Percentiles rank a stretch among this genome's conserved stretches.
Evolutionary conservation across 169 alveolate genomes (phyloP).

Genomic region (Eimeria mitis): DNA sequence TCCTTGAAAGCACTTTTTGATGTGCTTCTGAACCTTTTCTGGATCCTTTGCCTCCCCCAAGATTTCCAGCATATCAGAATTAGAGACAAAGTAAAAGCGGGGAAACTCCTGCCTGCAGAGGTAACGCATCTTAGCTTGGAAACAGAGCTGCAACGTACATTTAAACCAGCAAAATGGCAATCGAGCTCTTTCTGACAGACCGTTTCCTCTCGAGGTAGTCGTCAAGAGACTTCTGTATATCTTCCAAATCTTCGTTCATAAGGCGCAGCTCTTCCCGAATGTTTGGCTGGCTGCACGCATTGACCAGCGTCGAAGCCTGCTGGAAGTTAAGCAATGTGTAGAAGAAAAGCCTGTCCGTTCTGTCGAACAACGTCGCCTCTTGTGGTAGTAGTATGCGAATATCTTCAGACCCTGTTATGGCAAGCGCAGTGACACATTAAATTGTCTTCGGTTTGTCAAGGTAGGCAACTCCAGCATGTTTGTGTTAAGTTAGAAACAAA

Average conservation of each 20-base stretch:
- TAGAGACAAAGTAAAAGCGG: slow-evolving; percentile 97
- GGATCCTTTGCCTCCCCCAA: slow-evolving; percentile 96
- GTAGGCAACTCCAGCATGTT: slow-evolving; percentile 96
- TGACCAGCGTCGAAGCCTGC: slow-evolving; percentile 71
- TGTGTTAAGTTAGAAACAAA: slow-evolving; percentile 90
- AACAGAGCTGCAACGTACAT: not conserved
- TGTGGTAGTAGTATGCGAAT: slow-evolving; percentile 86
- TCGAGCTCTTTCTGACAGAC: slow-evolving; percentile 9
- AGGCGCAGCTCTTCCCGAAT: slow-evolving; percentile 59
- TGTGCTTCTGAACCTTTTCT: slow-evolving; percentile 94
- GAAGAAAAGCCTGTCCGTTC: slow-evolving; percentile 74
- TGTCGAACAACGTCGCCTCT: slow-evolving; percentile 84
- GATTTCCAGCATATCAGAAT: slow-evolving; percentile 96
- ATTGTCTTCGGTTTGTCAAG: slow-evolving; percentile 95
- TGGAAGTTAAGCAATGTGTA: slow-evolving; percentile 31
- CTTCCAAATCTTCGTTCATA: slow-evolving; percentile 88
- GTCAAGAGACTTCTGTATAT: slow-evolving; percentile 95
- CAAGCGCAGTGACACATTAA: slow-evolving; percentile 87
- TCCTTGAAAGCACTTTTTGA: slow-evolving; percentile 97
- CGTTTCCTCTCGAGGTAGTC: slow-evolving; percentile 96
- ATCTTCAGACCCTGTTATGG: slow-evolving; percentile 85
- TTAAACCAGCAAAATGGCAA: too few species aligned
- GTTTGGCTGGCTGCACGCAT: slow-evolving; percentile 78
- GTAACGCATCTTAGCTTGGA: not conserved
- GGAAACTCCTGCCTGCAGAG: slow-evolving; percentile 91